Evolutionary conservation across 2,329 filamentous ascomycete species (phyloP), one percentile per base, ranked within the genome.

Genomic region (Exserohilum turcica): DNA sequence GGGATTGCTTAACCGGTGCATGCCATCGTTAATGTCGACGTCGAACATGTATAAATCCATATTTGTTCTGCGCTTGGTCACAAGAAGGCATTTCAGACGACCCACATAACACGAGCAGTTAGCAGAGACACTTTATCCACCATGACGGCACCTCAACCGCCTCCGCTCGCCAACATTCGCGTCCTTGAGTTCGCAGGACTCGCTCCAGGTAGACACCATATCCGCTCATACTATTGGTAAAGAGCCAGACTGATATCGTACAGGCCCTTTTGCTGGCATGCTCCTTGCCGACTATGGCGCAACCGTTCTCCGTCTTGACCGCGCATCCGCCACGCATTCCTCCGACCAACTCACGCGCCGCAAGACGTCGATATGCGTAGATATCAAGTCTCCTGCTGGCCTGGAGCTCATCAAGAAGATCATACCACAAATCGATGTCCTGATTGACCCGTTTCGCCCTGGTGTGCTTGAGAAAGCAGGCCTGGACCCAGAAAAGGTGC

Each of bases 381-480:
- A 97, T 76, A 82, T 97, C 46, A 95, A 94, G 70, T 82, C 84
- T 0, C 62, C 82, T 0, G 64, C 75, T 0, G 92, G 90, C 6
- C 71, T 86, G 10, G 80, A 80, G 1, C 78, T 97, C 6, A 75
- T 96, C 47, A 86, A 86, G 56, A 78, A 81, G 3, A 80, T 97
- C 1, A 77, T 88, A 31, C 74, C 78, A 13, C 71, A 78, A 13
- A 81, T 86, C 50, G 93, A 97, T 75, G 80, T 97, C 31, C 75
- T 97, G 24, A 94, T 97, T 73, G 94, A 97, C 73, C 93, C 94
- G 0, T 97, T 92, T 79, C 89, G 93, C 0, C 93, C 93, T 0
- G 91, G 92, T 31, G 91, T 97, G 0, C 83, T 97, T 2, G 93
- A 97, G 76, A 89, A 88, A 45, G 84, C 93, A 8, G 89, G 89